Percentiles rank a stretch among this genome's conserved stretches.
phyloP scores from a whole-genome alignment of 768 basidiomycete genomes.

The Cantharellus anzutake region DNA sequence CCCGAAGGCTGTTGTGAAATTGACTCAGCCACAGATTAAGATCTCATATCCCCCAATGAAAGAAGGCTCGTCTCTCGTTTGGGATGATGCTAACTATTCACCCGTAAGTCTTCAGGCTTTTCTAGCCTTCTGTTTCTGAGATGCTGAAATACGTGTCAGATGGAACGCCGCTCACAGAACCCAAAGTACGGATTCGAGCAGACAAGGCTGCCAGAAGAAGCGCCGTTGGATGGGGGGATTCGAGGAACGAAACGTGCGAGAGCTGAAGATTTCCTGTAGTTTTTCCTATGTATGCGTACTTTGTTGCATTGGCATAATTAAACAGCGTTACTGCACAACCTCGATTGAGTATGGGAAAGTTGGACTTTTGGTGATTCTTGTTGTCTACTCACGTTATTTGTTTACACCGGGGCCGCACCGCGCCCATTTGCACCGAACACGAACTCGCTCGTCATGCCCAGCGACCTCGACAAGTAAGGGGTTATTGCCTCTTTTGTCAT shows the following conservation, averaged over 20 bases:
- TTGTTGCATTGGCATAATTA: no score
- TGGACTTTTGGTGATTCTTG: no score
- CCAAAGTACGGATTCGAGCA: conserved; percentile 24
- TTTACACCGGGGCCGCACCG: background rate
- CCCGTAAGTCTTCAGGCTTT: conserved; percentile 31
- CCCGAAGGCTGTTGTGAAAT: background rate
- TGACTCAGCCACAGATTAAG: conserved; percentile 33
- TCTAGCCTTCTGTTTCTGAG: background rate
- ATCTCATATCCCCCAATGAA: conserved; percentile 61
- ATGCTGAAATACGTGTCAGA: conserved; percentile 19
- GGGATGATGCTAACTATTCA: conserved; percentile 56
- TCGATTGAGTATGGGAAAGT: no score
- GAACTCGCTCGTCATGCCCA: background rate
- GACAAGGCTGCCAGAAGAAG: conserved; percentile 11
- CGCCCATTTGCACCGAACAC: background rate
- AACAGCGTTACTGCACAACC: no score
- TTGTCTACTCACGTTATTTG: background rate
- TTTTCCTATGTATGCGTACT: background rate
- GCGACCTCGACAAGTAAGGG: conserved; percentile 9
- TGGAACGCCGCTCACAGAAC: conserved; percentile 53
- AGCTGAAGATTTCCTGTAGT: conserved; percentile 51
- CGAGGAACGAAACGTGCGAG: conserved; percentile 73
- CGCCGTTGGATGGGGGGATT: conserved; percentile 16
- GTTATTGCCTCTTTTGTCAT: background rate
- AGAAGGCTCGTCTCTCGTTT: conserved; percentile 56